Conservation (phyloP, 164 flowering plant genomes). For the Berberis thunbergii region DNA sequence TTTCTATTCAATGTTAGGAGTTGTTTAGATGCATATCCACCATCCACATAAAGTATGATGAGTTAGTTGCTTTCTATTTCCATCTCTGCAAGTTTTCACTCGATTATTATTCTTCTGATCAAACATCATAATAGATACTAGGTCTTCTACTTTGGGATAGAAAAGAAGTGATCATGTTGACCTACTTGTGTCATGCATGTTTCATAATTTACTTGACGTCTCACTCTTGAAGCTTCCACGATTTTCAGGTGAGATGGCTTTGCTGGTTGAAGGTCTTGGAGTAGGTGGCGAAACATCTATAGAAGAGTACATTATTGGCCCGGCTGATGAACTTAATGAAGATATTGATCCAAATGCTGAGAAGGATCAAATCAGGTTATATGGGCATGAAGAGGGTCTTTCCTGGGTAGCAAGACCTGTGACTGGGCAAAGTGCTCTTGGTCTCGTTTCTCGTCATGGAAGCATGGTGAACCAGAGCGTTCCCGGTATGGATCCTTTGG, state of each 20-base stretch:
- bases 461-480: constrained; percentile 50
- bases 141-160: not conserved
- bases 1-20: too few species aligned
- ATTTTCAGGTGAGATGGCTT: constrained; percentile 81
- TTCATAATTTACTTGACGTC: not conserved
- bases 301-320: constrained; percentile 82
- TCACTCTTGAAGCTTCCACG: not conserved
- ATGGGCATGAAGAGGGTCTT: constrained; percentile 71
- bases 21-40: too few species aligned
- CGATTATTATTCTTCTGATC: too few species aligned
- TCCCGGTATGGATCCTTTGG: constrained; percentile 82
- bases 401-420: constrained; percentile 91
- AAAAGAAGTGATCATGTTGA: not conserved
- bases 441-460: constrained; percentile 69
- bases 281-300: constrained; percentile 80
- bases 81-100: too few species aligned
- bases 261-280: constrained; percentile 90
- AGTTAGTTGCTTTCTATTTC: too few species aligned
- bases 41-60: too few species aligned
- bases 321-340: constrained; percentile 48
- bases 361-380: constrained; percentile 51
- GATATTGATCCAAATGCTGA: constrained; percentile 33
- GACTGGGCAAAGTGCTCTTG: constrained; percentile 56
- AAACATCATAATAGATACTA: too few species aligned
- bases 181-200: not conserved